phyloP scores from a whole-genome alignment of 176 grass and related monocot species.

The Hordeum marinum region DNA sequence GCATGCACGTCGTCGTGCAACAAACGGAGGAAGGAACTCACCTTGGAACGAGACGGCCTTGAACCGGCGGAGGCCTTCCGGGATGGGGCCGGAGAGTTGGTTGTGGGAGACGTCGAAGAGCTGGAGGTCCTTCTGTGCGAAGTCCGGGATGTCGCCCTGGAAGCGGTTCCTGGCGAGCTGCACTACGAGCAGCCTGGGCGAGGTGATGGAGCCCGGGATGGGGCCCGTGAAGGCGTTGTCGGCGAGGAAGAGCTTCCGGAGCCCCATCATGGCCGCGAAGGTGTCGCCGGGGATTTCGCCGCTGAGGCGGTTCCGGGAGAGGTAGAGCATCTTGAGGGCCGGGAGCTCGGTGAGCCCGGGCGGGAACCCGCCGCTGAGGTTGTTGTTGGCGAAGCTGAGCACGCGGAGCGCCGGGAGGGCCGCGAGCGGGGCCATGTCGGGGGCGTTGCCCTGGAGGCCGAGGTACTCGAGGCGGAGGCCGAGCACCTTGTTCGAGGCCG shows the following conservation, averaged over 20 bases:
- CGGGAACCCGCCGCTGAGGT: constrained; percentile 55
- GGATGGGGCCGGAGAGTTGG: constrained; percentile 57
- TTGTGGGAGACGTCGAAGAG: constrained; percentile 50
- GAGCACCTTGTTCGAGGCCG: constrained; percentile 12
- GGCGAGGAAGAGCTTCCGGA: constrained; percentile 47
- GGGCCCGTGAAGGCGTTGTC: constrained; percentile 53
- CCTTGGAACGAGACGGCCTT: constrained; percentile 40
- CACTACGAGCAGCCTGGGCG: constrained; percentile 29
- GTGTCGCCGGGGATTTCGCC: constrained; percentile 44
- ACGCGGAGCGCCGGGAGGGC: constrained; percentile 45
- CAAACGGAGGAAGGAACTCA: neutral
- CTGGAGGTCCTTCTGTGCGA: constrained; percentile 20
- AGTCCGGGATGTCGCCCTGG: constrained; percentile 44
- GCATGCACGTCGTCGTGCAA: neutral
- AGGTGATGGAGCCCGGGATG: constrained; percentile 54
- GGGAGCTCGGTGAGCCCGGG: constrained; percentile 36
- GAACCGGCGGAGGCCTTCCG: constrained; percentile 30
- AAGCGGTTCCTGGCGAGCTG: constrained; percentile 45
- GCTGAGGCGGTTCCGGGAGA: constrained; percentile 43
- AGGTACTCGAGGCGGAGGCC: constrained; percentile 60
- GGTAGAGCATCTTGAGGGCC: constrained; percentile 48
- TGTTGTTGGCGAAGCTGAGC: constrained; percentile 69
- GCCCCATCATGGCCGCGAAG: constrained; percentile 37
- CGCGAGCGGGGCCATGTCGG: constrained; percentile 29
- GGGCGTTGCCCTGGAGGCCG: constrained; percentile 36